Conservation (phyloP, 31 red algal species). For the Asparagopsis taxiformis region DNA sequence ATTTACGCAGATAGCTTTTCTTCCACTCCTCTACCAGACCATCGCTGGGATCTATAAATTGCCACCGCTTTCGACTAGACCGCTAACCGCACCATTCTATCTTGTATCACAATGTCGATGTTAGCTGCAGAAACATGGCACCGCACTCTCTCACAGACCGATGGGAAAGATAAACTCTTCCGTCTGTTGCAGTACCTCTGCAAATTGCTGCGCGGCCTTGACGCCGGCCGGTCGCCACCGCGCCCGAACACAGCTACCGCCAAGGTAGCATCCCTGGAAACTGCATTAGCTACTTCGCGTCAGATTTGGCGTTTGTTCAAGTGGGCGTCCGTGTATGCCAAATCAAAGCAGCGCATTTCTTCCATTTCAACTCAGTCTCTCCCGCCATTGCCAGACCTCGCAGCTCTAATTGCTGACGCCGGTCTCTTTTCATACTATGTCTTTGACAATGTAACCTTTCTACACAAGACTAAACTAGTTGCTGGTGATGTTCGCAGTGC, state of each 20-base stretch:
- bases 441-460: constrained; percentile 69
- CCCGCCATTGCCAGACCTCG: background rate
- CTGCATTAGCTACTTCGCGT: constrained; percentile 32
- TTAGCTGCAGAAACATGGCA: constrained; percentile 51
- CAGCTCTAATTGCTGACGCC: constrained; percentile 42
- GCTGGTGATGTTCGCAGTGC: constrained; percentile 10
- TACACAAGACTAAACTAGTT: constrained; percentile 41
- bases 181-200: constrained; percentile 62
- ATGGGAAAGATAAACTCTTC: constrained; percentile 88
- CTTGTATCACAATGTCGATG: constrained; percentile 20
- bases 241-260: constrained; percentile 1
- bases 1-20: no score
- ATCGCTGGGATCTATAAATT: no score
- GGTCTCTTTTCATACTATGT: constrained; percentile 61
- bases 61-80: no score
- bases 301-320: constrained; percentile 73
- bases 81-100: no score
- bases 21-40: no score
- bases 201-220: constrained; percentile 58
- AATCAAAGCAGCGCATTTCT: constrained; percentile 12
- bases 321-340: constrained; percentile 50
- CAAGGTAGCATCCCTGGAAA: constrained; percentile 38
- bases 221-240: background rate
- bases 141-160: constrained; percentile 62
- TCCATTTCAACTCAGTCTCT: background rate